Evolutionary conservation across 768 basidiomycete genomes (phyloP).

Genomic region (Cubamyces sp.): DNA sequence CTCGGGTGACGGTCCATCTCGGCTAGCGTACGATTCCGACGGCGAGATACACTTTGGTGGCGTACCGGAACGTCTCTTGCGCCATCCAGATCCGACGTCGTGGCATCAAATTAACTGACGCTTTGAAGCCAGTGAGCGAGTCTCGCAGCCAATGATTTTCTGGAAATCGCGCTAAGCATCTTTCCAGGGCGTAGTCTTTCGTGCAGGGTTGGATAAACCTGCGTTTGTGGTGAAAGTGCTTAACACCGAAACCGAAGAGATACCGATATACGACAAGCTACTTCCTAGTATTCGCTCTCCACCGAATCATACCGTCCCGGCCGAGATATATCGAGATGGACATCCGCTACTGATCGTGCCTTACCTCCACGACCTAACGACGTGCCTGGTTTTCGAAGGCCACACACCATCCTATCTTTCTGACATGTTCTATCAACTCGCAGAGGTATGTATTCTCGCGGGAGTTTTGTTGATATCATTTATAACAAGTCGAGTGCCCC

Average conservation of each 20-base stretch:
- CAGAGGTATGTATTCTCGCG: neutral
- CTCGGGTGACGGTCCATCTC: too few relatives aligned
- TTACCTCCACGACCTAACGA: neutral
- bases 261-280: neutral
- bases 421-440: neutral
- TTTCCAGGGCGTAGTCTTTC: neutral
- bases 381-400: too few relatives aligned
- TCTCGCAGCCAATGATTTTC: too few relatives aligned
- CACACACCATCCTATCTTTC: neutral
- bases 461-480: too few relatives aligned
- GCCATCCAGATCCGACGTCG: neutral
- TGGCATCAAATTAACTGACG: too few relatives aligned
- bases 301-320: neutral
- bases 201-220: neutral
- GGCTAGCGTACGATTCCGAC: too few relatives aligned
- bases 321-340: neutral
- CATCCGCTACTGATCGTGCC: neutral
- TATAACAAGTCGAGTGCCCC: too few relatives aligned
- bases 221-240: neutral
- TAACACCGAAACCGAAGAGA: neutral
- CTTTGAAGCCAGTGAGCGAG: too few relatives aligned
- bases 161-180: too few relatives aligned
- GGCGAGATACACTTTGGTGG: neutral
- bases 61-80: neutral
- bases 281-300: neutral